Evolutionary conservation across 805 yeast species (phyloP), one percentile per base, ranked within the genome.

Genomic region (Debaryomyces maramus): DNA sequence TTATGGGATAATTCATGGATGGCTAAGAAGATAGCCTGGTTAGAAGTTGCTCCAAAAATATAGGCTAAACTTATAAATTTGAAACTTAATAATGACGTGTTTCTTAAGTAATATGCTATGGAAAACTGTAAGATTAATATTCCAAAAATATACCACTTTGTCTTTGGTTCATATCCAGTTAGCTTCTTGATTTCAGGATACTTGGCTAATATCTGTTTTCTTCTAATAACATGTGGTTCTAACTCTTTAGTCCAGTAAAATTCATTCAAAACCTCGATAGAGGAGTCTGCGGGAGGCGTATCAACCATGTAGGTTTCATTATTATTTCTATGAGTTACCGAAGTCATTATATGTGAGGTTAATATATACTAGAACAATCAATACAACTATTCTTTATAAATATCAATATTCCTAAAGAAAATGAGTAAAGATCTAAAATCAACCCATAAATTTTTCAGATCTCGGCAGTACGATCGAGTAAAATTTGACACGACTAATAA

Each of bases 1-100:
- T 89, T 89, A 62, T 89, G 97, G 26, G 84, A 79, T 38, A 88
- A 70, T 60, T 89, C 97, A 63, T 89, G 97, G 50, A 89, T 88
- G 19, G 95, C 91, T 46, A 89, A 69, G 56, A 88, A 89, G 29
- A 85, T 63, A 53, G 90, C 89, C 56, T 90, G 96, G 58, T 81
- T 83, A 39, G 86, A 77, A 6, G 95, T 86, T 11, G 93, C 97
- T 2, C 97, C 97, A 38, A 89, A 70, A 15, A 84, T 63, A 53
- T 89, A 89, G 4, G 95, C 91, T 9, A 78, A 55, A 1, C 72
- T 48, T 53, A 85, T 60, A 55, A 84, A 86, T 48, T 71, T 69
- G 67, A 72, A 71, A 19, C 73, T 59, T 31, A 76, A 62, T 18
- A 83, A 73, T 18, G 73, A 56, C 2, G 81, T 73, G 52, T 83